phyloP scores from a whole-genome alignment of 2,329 filamentous ascomycete species.

The Xylariomycetidae sp. region DNA sequence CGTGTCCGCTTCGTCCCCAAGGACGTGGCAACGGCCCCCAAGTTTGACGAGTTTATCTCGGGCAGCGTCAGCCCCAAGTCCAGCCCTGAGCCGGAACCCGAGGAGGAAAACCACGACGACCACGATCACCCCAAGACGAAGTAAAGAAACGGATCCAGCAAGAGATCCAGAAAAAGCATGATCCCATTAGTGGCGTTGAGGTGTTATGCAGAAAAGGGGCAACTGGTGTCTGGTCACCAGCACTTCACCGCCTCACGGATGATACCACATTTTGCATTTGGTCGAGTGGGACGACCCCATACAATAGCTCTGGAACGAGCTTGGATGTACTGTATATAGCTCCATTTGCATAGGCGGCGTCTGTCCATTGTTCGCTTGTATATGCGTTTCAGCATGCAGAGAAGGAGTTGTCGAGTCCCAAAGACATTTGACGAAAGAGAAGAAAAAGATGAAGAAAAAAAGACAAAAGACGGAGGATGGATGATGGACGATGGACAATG shows the following conservation, averaged over 20 bases:
- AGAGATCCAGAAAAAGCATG: slow-evolving; percentile 3
- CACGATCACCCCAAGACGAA: slow-evolving; percentile 21
- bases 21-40: slow-evolving; percentile 49
- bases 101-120: slow-evolving; percentile 40
- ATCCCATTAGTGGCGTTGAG: slow-evolving; percentile 17
- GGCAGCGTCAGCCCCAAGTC: slow-evolving; percentile 52
- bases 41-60: slow-evolving; percentile 73
- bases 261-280: slow-evolving; percentile 14
- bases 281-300: not conserved
- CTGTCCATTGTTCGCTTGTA: too few relatives aligned
- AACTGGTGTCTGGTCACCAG: too few relatives aligned
- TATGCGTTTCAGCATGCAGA: too few relatives aligned
- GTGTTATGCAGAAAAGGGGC: slow-evolving; percentile 13
- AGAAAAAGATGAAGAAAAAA: too few relatives aligned
- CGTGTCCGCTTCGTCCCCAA: slow-evolving; percentile 76
- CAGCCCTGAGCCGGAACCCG: slow-evolving; percentile 56
- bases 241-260: slow-evolving; percentile 3
- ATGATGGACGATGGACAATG: too few relatives aligned
- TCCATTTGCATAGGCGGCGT: too few relatives aligned
- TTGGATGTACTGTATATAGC: slow-evolving; percentile 21
- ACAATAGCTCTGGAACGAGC: slow-evolving; percentile 6
- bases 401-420: too few relatives aligned
- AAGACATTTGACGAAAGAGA: too few relatives aligned
- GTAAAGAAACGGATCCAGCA: slow-evolving; percentile 5
- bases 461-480: too few relatives aligned